These are phyloP conservation scores for Sporisorium reilianum DNA, from an alignment of 1,284 basidiomycete genomes.

Conservation along the genomic window DNA sequence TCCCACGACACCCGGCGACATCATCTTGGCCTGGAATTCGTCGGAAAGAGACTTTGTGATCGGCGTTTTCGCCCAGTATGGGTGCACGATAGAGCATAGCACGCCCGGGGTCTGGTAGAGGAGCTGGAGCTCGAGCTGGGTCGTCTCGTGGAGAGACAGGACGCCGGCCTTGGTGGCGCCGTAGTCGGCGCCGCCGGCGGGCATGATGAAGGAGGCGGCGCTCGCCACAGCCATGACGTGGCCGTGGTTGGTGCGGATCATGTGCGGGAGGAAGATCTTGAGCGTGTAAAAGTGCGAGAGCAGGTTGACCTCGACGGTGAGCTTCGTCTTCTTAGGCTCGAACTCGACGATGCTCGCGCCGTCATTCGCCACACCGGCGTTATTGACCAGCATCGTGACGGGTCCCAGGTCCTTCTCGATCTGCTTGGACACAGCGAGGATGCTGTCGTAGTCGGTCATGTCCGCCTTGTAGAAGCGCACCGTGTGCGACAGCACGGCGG, in stretches of 20 bases:
- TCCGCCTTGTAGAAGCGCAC: conserved; percentile 59
- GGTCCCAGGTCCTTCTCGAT: conserved; percentile 53
- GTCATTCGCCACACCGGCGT: conserved; percentile 62
- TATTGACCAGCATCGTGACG: conserved; percentile 49
- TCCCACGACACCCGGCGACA: conserved; percentile 19
- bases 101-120: conserved; percentile 58
- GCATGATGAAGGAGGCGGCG: conserved; percentile 58
- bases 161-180: conserved; percentile 61
- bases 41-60: conserved; percentile 14
- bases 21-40: conserved; percentile 24
- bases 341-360: conserved; percentile 54
- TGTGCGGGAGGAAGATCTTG: conserved; percentile 63
- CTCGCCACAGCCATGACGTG: conserved; percentile 62
- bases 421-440: conserved; percentile 46
- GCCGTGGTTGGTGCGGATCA: conserved; percentile 64
- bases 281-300: conserved; percentile 60
- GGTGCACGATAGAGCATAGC: conserved; percentile 24
- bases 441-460: conserved; percentile 56
- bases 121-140: conserved; percentile 58
- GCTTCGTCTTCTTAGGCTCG: conserved; percentile 45
- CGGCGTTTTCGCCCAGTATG: conserved; percentile 32
- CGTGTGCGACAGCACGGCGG: conserved; percentile 13
- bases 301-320: conserved; percentile 63
- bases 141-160: conserved; percentile 62
- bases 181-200: conserved; percentile 61